Conservation (phyloP, 176 grass and related monocot genomes). For the Tuctoria greenei region DNA sequence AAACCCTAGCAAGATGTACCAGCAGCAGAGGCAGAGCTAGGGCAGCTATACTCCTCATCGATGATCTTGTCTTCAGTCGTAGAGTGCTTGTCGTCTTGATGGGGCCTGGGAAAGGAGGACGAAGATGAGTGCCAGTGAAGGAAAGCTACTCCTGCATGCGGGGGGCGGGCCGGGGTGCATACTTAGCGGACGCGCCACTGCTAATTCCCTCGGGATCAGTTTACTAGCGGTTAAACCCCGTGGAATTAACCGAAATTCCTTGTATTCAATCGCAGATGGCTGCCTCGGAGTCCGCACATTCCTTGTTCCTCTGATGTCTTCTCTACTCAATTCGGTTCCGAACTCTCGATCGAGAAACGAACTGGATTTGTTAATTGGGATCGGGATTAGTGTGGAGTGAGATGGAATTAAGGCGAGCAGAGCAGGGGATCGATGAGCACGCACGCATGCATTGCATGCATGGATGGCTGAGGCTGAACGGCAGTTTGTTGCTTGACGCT, state of each 20-base stretch:
- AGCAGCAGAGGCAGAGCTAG: too few species aligned
- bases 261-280: not conserved
- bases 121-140: conserved; percentile 53
- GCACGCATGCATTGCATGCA: not conserved
- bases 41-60: conserved; percentile 14
- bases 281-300: conserved; percentile 39
- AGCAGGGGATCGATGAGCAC: not conserved
- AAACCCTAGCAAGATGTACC: not conserved
- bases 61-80: not conserved
- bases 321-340: conserved; percentile 39
- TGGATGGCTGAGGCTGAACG: not conserved
- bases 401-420: not conserved
- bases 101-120: not conserved
- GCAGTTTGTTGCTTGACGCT: conserved; percentile 38
- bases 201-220: conserved; percentile 60
- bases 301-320: conserved; percentile 42
- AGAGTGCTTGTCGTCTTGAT: too few species aligned
- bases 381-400: conserved; percentile 21
- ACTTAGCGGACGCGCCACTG: conserved; percentile 15
- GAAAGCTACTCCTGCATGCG: conserved; percentile 20
- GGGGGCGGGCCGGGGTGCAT: not conserved
- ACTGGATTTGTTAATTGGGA: not conserved
- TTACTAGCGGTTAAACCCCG: not conserved
- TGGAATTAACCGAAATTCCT: conserved; percentile 32
- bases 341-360: not conserved